Evolutionary conservation across 768 basidiomycete species (phyloP), one percentile per base, ranked within the genome.

Genomic region (Auricularia auricula-judae): DNA sequence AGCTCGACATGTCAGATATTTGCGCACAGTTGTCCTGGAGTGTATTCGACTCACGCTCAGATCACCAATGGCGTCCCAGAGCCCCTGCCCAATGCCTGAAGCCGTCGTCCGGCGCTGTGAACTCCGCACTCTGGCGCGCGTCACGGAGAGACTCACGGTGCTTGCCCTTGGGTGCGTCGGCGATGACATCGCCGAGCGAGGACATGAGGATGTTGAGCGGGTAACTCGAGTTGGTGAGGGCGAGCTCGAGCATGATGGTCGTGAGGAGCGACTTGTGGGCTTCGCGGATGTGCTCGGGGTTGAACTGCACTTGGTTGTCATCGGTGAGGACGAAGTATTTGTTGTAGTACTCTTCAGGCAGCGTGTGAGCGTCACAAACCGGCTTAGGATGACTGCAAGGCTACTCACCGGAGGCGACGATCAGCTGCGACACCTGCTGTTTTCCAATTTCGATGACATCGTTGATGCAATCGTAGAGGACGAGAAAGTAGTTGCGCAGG

Each of bases 61-160:
- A 74, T 93, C 88, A 12, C 91, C 91, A 44, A 91, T 79, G 47
- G 90, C 86, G 68, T 93, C 86, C 85, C 88, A 93, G 62, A 93
- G 77, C 2, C 80, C 77, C 72, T 91, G 89, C 0, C 89, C 87
- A 68, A 93, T 92, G 23, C 56, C 56, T 59, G 53, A 29, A 59
- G 23, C 16, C 4, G 33, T 63, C 43, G 14, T 59, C 56, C 29
- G 29, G 1, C 23, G 44, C 64, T 23, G 62, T 58, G n/a, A 42
- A 14, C 39, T 42, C 39, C 39, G 12, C 8, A 7, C 39, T 42
- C 39, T 42, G 1, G 39, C 7, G 7, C 39, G 39, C 39, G 1
- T 42, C 39, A 8, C 12, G 7, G 39, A 3, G 29, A 59, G 33
- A 59, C 56, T 59, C 29, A 11, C 86, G 84, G 70, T 83, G 87